Percentiles rank a stretch among this genome's conserved stretches.
Evolutionary conservation across 2,329 filamentous ascomycete species (phyloP).

Genomic region (Clarireedia sp.): DNA sequence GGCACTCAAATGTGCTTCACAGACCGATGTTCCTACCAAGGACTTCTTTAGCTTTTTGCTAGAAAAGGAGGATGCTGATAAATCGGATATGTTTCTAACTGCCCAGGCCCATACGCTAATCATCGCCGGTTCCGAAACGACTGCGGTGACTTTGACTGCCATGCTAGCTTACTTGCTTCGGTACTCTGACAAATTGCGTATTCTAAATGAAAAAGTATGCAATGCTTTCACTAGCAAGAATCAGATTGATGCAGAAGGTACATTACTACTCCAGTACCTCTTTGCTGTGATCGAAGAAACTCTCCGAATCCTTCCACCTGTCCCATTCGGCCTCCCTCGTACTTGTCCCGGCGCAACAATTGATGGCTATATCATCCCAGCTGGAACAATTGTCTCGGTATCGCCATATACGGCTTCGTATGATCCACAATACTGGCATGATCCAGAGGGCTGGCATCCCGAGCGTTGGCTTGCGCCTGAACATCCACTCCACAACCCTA

Average conservation of each 20-base stretch:
- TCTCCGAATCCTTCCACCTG: conserved; percentile 7
- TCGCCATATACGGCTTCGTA: not conserved
- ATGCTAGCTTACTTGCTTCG: conserved; percentile 4
- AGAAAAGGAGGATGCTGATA: not conserved
- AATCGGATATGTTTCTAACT: not conserved
- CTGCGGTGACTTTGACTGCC: conserved; percentile 5
- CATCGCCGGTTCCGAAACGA: conserved; percentile 13
- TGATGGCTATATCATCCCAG: not conserved
- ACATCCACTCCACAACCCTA: not conserved
- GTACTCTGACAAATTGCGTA: conserved; percentile 7
- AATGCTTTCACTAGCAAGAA: not conserved
- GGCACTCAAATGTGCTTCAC: not conserved
- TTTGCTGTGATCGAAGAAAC: conserved; percentile 31
- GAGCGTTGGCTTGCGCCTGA: not conserved
- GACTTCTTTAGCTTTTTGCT: conserved; percentile 3
- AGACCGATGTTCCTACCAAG: not conserved
- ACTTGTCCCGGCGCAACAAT: conserved; percentile 1
- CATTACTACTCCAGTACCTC: conserved; percentile 20
- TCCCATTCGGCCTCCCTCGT: not conserved
- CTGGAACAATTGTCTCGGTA: not conserved
- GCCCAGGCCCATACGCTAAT: conserved; percentile 4
- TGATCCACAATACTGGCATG: not conserved
- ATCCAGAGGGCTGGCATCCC: not conserved
- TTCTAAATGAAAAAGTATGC: conserved; percentile 6
- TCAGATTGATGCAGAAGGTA: not conserved